phyloP scores from a whole-genome alignment of 78 protist genomes.

The Emiliania huxleyi region DNA sequence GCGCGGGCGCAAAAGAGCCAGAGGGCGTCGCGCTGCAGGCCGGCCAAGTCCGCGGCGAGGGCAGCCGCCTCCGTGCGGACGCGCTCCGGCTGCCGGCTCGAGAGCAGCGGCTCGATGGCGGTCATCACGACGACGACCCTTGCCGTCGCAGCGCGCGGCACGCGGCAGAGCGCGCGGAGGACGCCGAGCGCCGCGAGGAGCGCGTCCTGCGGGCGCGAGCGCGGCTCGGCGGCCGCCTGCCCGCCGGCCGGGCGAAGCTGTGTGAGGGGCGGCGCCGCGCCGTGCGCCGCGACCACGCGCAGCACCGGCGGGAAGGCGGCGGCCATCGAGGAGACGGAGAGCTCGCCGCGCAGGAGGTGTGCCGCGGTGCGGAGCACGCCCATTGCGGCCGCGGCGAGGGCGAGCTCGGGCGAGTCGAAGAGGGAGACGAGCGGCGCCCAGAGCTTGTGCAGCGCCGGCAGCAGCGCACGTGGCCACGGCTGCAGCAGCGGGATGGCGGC shows the following conservation, averaged over 20 bases:
- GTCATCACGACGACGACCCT: not conserved
- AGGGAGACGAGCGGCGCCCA: not conserved
- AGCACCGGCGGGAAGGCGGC: not conserved
- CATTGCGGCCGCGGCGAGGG: not conserved
- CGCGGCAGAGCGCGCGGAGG: not conserved
- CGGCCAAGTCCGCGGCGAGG: not conserved
- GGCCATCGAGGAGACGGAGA: not conserved
- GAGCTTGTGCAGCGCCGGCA: not conserved
- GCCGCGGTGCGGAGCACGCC: not conserved
- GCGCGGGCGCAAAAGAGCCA: not conserved
- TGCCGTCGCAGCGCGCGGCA: not conserved
- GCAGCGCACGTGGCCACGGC: not conserved
- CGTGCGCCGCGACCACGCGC: not conserved
- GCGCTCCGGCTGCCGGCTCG: not conserved
- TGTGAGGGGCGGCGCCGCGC: not conserved
- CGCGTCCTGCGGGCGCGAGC: not conserved
- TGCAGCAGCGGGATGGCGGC: not conserved
- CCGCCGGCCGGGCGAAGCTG: not conserved
- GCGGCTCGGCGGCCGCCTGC: not conserved
- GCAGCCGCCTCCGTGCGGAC: not conserved
- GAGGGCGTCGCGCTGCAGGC: not conserved
- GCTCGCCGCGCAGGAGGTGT: not conserved
- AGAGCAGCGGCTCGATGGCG: not conserved
- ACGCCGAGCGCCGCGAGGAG: not conserved
- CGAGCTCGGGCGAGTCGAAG: not conserved